Evolutionary conservation across 2,329 filamentous ascomycete genomes (phyloP).

Genomic region (Chalaropsis ovoidea): DNA sequence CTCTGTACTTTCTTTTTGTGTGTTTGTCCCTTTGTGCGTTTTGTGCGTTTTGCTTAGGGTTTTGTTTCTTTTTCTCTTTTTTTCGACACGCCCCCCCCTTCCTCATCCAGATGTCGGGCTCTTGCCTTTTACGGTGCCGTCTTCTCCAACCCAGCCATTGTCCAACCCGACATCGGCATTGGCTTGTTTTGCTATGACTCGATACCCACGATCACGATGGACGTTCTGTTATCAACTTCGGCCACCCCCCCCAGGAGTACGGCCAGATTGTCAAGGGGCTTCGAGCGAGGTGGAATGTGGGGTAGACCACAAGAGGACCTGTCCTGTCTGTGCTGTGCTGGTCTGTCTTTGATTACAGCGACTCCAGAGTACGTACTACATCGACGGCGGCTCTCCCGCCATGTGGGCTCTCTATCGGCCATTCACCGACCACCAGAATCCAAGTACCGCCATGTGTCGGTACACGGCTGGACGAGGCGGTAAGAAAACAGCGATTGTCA

Average conservation of each 20-base stretch:
- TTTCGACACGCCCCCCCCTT: not conserved
- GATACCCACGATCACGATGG: not conserved
- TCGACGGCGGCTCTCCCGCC: not conserved
- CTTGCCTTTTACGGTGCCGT: conserved; percentile 1
- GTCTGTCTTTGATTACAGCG: not conserved
- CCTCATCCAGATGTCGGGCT: not conserved
- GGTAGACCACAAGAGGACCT: not conserved
- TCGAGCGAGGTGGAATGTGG: not conserved
- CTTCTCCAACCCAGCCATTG: not conserved
- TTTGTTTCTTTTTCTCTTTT: not conserved
- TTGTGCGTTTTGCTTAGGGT: not conserved
- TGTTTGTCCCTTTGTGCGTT: not conserved
- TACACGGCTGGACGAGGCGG: not conserved
- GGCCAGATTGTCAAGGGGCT: not conserved
- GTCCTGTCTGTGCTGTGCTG: not conserved
- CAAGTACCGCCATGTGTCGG: not conserved
- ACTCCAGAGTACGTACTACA: not conserved
- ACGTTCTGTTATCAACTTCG: conserved; percentile 1
- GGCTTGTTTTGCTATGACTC: not conserved
- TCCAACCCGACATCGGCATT: conserved; percentile 8
- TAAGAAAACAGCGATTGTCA: not conserved
- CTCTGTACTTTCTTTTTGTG: not conserved
- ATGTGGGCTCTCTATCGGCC: not conserved
- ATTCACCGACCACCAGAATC: not conserved
- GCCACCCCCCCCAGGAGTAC: not conserved